These are phyloP conservation scores for Aspergillus floridensis DNA, from an alignment of 2,329 filamentous ascomycete species.

Conservation along the genomic window DNA sequence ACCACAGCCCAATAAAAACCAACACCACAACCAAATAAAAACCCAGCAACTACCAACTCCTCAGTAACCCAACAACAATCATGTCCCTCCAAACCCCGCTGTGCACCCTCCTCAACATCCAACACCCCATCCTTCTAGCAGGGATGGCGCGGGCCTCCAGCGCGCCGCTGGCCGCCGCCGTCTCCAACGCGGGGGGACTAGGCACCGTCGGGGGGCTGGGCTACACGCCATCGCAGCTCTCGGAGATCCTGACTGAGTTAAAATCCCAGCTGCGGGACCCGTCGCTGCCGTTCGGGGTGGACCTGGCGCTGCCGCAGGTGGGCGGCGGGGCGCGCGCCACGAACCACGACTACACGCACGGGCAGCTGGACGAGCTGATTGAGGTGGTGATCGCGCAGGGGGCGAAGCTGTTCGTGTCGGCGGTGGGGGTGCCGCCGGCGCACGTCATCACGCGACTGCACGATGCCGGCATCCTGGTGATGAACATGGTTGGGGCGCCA, in stretches of 20 bases:
- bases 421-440: conserved; percentile 80
- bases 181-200: conserved; percentile 84
- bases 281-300: conserved; percentile 80
- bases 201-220: conserved; percentile 62
- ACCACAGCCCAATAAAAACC: not conserved
- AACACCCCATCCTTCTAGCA: conserved; percentile 85
- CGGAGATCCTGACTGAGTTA: conserved; percentile 79
- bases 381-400: conserved; percentile 80
- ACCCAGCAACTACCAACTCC: not conserved
- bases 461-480: conserved; percentile 74
- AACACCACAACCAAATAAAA: not conserved
- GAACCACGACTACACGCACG: conserved; percentile 93
- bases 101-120: conserved; percentile 74
- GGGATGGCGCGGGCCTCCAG: conserved; percentile 89
- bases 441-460: conserved; percentile 74
- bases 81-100: conserved; percentile 71
- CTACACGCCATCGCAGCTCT: conserved; percentile 70
- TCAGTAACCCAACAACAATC: not conserved
- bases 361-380: conserved; percentile 82
- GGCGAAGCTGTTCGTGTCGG: conserved; percentile 81
- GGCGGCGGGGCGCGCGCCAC: conserved; percentile 81
- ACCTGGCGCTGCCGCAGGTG: conserved; percentile 86
- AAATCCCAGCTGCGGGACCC: conserved; percentile 69
- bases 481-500: conserved; percentile 97
- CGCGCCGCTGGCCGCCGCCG: conserved; percentile 74